Evolutionary conservation across 768 basidiomycete species (phyloP).

Genomic region (Termitomyces eurrhizus): DNA sequence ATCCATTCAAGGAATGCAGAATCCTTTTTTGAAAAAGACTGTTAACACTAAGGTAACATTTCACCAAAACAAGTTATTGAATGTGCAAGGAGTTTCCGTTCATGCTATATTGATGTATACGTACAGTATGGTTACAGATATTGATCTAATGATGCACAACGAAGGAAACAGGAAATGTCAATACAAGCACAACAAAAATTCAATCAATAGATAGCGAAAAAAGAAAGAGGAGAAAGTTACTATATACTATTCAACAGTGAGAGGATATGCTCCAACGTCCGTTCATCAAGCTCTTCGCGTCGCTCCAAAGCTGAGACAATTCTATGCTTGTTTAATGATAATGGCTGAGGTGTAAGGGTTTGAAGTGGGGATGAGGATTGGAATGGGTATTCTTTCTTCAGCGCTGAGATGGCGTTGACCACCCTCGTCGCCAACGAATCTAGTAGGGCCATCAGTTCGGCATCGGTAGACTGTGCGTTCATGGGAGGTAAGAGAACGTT

Average conservation of each 20-base stretch:
- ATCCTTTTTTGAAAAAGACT: no score
- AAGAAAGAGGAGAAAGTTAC: conserved; percentile 11
- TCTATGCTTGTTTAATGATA: conserved; percentile 21
- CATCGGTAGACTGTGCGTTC: conserved; percentile 64
- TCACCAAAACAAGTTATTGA: neutral
- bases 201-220: conserved; percentile 12
- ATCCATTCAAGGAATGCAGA: neutral
- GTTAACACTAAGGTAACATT: no score
- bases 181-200: conserved; percentile 6
- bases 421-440: conserved; percentile 74
- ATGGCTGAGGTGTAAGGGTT: conserved; percentile 6
- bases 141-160: conserved; percentile 9
- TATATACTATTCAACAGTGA: conserved; percentile 27
- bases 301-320: conserved; percentile 32
- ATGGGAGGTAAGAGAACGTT: conserved; percentile 65
- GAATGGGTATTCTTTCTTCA: conserved; percentile 24
- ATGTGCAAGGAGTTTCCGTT: neutral
- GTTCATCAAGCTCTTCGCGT: conserved; percentile 40
- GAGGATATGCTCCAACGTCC: conserved; percentile 42
- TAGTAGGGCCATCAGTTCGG: conserved; percentile 69
- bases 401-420: conserved; percentile 58
- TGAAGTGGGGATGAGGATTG: conserved; percentile 12
- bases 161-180: conserved; percentile 1
- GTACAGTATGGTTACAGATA: conserved; percentile 9
- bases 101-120: conserved; percentile 8